Conservation (phyloP, 257 asterid species). For the Nicotiana tabacum region DNA sequence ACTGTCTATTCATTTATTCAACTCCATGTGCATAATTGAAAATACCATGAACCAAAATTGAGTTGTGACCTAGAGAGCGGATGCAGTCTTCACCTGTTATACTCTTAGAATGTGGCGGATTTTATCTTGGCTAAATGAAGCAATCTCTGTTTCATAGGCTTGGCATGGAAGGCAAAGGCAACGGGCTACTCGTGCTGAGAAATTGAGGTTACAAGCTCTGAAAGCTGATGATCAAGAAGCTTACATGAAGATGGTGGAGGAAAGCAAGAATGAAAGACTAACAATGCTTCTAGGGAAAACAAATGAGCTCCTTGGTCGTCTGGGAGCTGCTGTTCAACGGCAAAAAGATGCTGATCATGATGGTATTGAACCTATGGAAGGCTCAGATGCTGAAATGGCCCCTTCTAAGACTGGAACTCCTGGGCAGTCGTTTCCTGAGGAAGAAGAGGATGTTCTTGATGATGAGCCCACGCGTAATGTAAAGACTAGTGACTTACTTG, state of each 20-base stretch:
- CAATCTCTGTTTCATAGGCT: conserved; percentile 45
- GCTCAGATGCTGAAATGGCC: conserved; percentile 51
- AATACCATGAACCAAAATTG: neutral
- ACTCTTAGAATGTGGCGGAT: neutral
- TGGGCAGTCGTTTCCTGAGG: conserved; percentile 65
- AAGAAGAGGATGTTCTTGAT: conserved; percentile 58
- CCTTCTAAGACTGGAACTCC: conserved; percentile 64
- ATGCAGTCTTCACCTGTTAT: conserved; percentile 1
- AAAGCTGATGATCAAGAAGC: conserved; percentile 99
- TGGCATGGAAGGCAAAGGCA: conserved; percentile 99
- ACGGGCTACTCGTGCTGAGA: conserved; percentile 95
- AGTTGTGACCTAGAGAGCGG: neutral
- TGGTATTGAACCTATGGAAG: conserved; percentile 57
- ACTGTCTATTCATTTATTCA: neutral
- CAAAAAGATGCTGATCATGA: conserved; percentile 89
- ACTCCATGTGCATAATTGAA: neutral
- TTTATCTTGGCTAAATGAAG: neutral
- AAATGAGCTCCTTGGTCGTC: conserved; percentile 77
- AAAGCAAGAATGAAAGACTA: conserved; percentile 93
- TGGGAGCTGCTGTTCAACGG: conserved; percentile 99
- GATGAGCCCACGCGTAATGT: conserved; percentile 44
- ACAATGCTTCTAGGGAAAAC: conserved; percentile 98
- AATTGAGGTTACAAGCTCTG: conserved; percentile 93
- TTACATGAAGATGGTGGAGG: conserved; percentile 98
- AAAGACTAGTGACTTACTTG: conserved; percentile 82